These are phyloP conservation scores for Emericellopsis cladophorae DNA, from an alignment of 2,329 filamentous ascomycete genomes.

Conservation along the genomic window DNA sequence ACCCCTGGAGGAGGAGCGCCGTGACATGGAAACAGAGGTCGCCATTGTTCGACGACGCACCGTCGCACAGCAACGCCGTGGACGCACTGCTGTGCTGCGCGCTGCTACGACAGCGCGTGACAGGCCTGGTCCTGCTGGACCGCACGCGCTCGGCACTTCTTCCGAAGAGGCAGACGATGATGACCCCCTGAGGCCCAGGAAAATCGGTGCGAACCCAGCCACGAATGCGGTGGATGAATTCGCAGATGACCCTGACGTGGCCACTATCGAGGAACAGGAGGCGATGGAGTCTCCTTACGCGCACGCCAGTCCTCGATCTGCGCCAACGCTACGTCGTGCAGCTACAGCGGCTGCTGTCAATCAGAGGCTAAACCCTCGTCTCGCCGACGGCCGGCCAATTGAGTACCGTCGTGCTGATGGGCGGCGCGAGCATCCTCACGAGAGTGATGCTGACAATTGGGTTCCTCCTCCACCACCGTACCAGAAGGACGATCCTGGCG, in stretches of 20 bases:
- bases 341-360: conserved; percentile 67
- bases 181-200: conserved; percentile 40
- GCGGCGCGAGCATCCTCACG: conserved; percentile 62
- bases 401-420: conserved; percentile 59
- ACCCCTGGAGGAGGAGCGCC: conserved; percentile 57
- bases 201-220: conserved; percentile 20
- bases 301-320: conserved; percentile 59
- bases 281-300: conserved; percentile 60
- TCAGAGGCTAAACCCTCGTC: conserved; percentile 50
- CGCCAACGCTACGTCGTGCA: conserved; percentile 56
- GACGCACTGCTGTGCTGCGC: conserved; percentile 33
- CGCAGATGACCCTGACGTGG: conserved; percentile 27
- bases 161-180: conserved; percentile 24
- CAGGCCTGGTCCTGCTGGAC: conserved; percentile 9
- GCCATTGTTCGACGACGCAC: conserved; percentile 67
- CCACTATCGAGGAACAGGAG: conserved; percentile 43
- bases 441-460: conserved; percentile 83
- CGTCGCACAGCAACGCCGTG: conserved; percentile 47
- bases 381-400: conserved; percentile 38
- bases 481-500: conserved; percentile 47
- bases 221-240: conserved; percentile 7
- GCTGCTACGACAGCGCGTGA: conserved; percentile 25
- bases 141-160: conserved; percentile 14
- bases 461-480: conserved; percentile 77
- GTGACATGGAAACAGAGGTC: conserved; percentile 66